Evolutionary conservation across 1,284 basidiomycete species (phyloP).

Genomic region (Ustilago trichophora): DNA sequence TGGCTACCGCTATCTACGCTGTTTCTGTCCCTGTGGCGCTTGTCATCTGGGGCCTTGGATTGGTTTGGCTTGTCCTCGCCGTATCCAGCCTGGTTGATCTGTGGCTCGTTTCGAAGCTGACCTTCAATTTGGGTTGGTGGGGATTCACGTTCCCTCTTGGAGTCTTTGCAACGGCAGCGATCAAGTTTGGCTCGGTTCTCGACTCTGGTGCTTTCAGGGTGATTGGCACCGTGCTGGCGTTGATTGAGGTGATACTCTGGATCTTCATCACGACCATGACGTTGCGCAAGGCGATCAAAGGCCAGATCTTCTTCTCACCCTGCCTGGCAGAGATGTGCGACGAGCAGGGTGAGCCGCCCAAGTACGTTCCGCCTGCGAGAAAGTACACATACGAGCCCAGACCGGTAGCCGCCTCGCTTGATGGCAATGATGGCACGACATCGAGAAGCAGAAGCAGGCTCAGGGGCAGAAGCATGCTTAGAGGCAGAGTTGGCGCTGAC

Average conservation of each 20-base stretch:
- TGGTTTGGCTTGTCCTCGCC: conserved; percentile 69
- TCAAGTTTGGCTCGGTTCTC: conserved; percentile 46
- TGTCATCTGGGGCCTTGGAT: conserved; percentile 69
- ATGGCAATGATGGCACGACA: not conserved
- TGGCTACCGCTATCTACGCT: conserved; percentile 53
- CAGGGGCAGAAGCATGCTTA: conserved; percentile 10
- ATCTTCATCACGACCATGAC: conserved; percentile 36
- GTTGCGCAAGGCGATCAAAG: conserved; percentile 17
- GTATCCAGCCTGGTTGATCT: conserved; percentile 56
- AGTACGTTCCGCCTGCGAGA: conserved; percentile 32
- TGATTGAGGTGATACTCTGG: conserved; percentile 50
- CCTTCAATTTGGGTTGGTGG: conserved; percentile 63
- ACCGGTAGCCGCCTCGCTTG: conserved; percentile 1
- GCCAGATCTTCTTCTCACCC: conserved; percentile 50
- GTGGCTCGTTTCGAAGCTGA: conserved; percentile 39
- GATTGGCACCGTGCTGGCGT: conserved; percentile 41
- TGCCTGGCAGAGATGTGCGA: conserved; percentile 49
- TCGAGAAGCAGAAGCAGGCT: not conserved
- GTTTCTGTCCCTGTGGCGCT: conserved; percentile 59
- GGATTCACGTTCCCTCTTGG: conserved; percentile 57
- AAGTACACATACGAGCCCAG: conserved; percentile 48
- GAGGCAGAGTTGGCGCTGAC: too few species aligned
- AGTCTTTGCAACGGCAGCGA: conserved; percentile 43
- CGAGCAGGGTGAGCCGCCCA: conserved; percentile 35
- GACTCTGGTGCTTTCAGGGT: conserved; percentile 48